These are phyloP conservation scores for Talaromyces sp. DNA, from an alignment of 2,329 filamentous ascomycete genomes.

Conservation along the genomic window DNA sequence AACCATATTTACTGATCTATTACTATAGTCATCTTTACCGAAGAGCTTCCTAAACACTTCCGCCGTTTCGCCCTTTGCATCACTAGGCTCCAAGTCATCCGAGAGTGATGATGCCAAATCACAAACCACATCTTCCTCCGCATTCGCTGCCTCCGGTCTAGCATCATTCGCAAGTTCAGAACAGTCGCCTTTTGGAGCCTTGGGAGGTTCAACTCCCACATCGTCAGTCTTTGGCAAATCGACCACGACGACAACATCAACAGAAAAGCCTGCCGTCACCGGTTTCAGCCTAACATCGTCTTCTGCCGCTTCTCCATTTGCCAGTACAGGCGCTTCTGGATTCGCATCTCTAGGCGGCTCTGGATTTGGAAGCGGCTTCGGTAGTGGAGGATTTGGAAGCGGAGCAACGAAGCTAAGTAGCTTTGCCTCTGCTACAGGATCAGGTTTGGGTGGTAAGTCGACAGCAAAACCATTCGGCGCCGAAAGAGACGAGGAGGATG, in stretches of 20 bases:
- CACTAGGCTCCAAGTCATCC: slow-evolving; percentile 28
- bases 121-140: slow-evolving; percentile 48
- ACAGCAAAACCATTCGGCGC: slow-evolving; percentile 69
- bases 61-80: slow-evolving; percentile 42
- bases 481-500: slow-evolving; percentile 52
- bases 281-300: slow-evolving; percentile 31
- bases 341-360: slow-evolving; percentile 40
- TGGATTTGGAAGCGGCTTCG: slow-evolving; percentile 34
- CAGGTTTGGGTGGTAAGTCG: slow-evolving; percentile 37
- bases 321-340: slow-evolving; percentile 32
- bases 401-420: slow-evolving; percentile 54
- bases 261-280: slow-evolving; percentile 22
- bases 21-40: slow-evolving; percentile 23
- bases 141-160: slow-evolving; percentile 67
- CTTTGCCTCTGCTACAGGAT: slow-evolving; percentile 64
- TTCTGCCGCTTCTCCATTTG: slow-evolving; percentile 29
- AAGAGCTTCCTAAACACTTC: slow-evolving; percentile 46
- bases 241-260: slow-evolving; percentile 13
- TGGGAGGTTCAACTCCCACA: slow-evolving; percentile 43
- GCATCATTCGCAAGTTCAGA: slow-evolving; percentile 61
- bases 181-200: slow-evolving; percentile 61
- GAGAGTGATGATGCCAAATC: slow-evolving; percentile 21
- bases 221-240: slow-evolving; percentile 43
- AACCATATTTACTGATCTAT: slow-evolving; percentile 22
- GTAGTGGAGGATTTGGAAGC: slow-evolving; percentile 48